Conservation (phyloP, 2,329 filamentous ascomycete species). For the Myriosclerotinia duriaeana region DNA sequence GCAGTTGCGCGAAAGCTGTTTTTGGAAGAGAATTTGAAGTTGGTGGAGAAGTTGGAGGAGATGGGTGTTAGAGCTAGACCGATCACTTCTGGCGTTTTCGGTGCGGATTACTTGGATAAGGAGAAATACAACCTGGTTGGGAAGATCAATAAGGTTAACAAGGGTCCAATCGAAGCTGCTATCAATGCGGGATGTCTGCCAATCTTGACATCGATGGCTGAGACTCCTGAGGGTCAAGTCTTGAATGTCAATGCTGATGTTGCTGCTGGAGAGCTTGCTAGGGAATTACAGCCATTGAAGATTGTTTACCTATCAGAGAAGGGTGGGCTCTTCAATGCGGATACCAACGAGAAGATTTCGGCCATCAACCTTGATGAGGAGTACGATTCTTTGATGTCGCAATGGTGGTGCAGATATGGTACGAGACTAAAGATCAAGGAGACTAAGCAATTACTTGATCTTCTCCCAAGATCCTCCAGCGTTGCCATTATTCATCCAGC, state of each 20-base stretch:
- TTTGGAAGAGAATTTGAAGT: constrained; percentile 89
- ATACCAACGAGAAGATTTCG: constrained; percentile 92
- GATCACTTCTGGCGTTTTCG: constrained; percentile 85
- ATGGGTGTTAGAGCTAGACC: constrained; percentile 87
- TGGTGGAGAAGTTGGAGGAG: constrained; percentile 85
- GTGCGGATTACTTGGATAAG: constrained; percentile 92
- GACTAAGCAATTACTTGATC: constrained; percentile 88
- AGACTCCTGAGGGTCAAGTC: constrained; percentile 85
- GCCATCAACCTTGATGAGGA: constrained; percentile 97
- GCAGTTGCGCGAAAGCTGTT: constrained; percentile 89
- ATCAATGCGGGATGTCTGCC: constrained; percentile 90
- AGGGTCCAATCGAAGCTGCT: constrained; percentile 82
- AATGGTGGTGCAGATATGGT: constrained; percentile 93
- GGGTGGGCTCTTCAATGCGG: constrained; percentile 90
- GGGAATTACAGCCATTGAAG: constrained; percentile 87
- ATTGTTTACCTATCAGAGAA: constrained; percentile 99
- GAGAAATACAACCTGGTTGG: constrained; percentile 95
- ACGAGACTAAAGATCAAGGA: constrained; percentile 96
- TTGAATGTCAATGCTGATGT: constrained; percentile 98
- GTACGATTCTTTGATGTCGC: constrained; percentile 86
- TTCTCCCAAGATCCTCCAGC: constrained; percentile 85
- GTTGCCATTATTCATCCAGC: constrained; percentile 97
- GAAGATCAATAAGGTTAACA: constrained; percentile 92
- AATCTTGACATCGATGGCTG: constrained; percentile 93
- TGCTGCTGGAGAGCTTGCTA: constrained; percentile 87